Conservation (phyloP, 192 early-diverging fungal genomes). For the Haplosporangium gracile region DNA sequence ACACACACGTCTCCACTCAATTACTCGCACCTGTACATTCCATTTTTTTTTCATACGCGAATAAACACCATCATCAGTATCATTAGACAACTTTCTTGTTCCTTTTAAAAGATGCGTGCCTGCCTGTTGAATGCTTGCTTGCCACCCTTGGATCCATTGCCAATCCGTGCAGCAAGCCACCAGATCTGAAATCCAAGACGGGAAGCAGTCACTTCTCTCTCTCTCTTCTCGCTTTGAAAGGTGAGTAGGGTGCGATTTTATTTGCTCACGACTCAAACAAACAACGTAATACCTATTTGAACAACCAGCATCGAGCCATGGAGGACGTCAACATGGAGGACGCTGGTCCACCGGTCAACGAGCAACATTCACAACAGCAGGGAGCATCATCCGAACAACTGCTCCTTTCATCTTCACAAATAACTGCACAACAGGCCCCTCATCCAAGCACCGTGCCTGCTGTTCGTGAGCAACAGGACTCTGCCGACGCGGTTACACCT, state of each 20-base stretch:
- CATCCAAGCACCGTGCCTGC: not conserved
- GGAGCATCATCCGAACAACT: not conserved
- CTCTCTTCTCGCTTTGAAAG: not conserved
- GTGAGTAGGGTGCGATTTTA: not conserved
- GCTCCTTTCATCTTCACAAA: not conserved
- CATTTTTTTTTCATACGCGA: slow-evolving; percentile 5
- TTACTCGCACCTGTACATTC: slow-evolving; percentile 6
- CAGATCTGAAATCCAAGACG: not conserved
- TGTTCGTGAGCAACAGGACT: not conserved
- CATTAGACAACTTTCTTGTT: not conserved
- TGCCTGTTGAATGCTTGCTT: too few species aligned
- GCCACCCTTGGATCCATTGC: not conserved
- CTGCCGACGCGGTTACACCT: not conserved
- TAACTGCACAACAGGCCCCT: not conserved
- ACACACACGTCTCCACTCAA: not conserved
- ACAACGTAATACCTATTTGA: not conserved
- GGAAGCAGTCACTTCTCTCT: not conserved
- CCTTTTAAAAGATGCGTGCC: too few species aligned
- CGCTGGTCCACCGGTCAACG: not conserved
- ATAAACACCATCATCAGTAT: not conserved
- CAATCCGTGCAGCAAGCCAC: not conserved
- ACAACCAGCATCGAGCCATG: slow-evolving; percentile 25
- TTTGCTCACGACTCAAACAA: not conserved
- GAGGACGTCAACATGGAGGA: slow-evolving; percentile 50
- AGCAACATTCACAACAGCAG: not conserved